phyloP scores from a whole-genome alignment of 1,284 basidiomycete species.

The Polyporus tsugae region DNA sequence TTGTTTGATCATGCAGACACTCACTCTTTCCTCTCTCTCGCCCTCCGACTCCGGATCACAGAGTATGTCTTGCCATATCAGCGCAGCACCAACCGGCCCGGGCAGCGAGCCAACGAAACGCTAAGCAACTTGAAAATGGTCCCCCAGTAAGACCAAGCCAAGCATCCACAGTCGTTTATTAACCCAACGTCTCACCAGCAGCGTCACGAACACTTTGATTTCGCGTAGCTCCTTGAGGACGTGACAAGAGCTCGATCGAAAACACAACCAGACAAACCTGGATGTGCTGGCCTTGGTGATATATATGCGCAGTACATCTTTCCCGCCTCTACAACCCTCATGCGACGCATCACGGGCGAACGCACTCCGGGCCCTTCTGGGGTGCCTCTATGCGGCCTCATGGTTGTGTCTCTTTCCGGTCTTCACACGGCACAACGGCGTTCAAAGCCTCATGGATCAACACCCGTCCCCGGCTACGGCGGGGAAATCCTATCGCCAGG shows the following conservation, averaged over 20 bases:
- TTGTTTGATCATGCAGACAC: conserved; percentile 3
- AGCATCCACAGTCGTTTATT: neutral
- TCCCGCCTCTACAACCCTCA: neutral
- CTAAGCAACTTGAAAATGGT: neutral
- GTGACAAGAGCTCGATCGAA: neutral
- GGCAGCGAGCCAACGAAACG: neutral
- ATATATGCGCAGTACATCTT: neutral
- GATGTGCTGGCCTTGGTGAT: neutral
- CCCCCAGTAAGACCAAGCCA: neutral
- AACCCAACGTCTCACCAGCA: neutral
- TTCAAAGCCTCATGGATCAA: conserved; percentile 18
- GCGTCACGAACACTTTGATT: neutral
- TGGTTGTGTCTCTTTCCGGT: neutral
- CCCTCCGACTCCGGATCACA: conserved; percentile 13
- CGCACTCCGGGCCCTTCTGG: conserved; percentile 5
- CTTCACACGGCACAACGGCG: conserved; percentile 11
- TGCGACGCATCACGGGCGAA: conserved; percentile 11
- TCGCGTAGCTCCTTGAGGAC: neutral
- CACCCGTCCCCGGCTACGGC: conserved; percentile 3
- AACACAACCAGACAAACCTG: neutral
- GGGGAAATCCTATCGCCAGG: neutral
- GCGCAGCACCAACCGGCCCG: conserved; percentile 14
- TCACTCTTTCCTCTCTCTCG: neutral
- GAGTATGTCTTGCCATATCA: conserved; percentile 11
- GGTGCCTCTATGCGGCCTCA: conserved; percentile 13